Evolutionary conservation across 2,329 filamentous ascomycete species (phyloP).

Genomic region (Coniochaeta ligniaria): DNA sequence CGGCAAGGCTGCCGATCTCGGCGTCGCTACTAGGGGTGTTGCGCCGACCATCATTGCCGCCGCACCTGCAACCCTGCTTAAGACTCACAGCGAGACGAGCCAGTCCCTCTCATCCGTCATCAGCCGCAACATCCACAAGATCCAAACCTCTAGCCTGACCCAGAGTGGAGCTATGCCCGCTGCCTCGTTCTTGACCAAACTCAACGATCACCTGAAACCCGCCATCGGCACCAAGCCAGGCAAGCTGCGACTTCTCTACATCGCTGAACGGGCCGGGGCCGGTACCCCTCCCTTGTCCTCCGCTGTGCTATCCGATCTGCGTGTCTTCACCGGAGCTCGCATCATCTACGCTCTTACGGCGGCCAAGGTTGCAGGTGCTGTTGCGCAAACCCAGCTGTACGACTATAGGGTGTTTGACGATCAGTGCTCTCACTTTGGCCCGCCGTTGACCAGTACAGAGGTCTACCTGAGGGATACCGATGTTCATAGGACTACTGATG

Average conservation of each 20-base stretch:
- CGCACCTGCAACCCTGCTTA: constrained; percentile 64
- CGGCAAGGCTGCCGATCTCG: constrained; percentile 62
- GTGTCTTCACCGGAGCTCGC: constrained; percentile 72
- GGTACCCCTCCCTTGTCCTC: constrained; percentile 59
- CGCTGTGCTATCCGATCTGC: constrained; percentile 67
- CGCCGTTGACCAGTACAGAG: constrained; percentile 74
- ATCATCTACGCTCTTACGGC: constrained; percentile 81
- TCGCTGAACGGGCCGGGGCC: constrained; percentile 64
- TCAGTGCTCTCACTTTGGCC: constrained; percentile 64
- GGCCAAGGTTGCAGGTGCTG: constrained; percentile 76
- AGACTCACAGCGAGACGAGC: constrained; percentile 57
- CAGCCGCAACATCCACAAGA: constrained; percentile 61
- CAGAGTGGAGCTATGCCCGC: constrained; percentile 68
- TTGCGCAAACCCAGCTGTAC: constrained; percentile 80
- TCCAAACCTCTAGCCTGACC: constrained; percentile 62
- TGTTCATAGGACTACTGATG: constrained; percentile 55
- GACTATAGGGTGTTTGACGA: constrained; percentile 64
- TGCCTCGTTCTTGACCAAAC: constrained; percentile 53
- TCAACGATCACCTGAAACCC: constrained; percentile 54
- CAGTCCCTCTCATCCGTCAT: constrained; percentile 48
- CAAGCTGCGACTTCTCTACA: constrained; percentile 74
- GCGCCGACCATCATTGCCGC: constrained; percentile 78
- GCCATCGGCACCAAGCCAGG: constrained; percentile 55
- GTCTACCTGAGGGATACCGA: constrained; percentile 61
- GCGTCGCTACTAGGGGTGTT: constrained; percentile 64